phyloP scores from a whole-genome alignment of 495 filamentous ascomycete genomes.

The Tuber aestivum region DNA sequence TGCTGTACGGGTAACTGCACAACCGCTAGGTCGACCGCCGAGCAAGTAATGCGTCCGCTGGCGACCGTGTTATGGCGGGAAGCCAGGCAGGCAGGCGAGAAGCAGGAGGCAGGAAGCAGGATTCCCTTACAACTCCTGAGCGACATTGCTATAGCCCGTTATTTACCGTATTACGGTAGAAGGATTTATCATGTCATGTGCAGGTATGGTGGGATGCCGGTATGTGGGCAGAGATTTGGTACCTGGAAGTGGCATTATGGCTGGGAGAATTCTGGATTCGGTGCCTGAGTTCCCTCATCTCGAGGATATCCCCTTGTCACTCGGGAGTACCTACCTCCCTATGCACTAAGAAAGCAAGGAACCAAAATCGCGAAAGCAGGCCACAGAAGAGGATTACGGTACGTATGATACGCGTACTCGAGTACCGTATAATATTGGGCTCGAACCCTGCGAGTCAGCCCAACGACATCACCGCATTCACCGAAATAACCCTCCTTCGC shows the following conservation, averaged over 20 bases:
- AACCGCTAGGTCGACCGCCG: not conserved
- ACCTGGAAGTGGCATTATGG: too few species aligned
- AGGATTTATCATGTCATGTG: not conserved
- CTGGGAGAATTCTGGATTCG: too few species aligned
- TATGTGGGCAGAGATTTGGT: not conserved
- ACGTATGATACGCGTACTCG: not conserved
- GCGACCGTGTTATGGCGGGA: not conserved
- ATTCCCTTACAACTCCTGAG: not conserved
- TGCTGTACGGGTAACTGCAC: not conserved
- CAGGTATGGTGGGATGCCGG: not conserved
- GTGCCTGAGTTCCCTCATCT: too few species aligned
- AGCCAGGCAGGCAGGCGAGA: not conserved
- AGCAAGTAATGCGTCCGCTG: not conserved
- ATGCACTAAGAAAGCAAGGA: not conserved
- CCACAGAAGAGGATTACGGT: not conserved
- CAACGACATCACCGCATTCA: slow-evolving; percentile 19
- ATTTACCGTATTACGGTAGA: not conserved
- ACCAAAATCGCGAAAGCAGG: not conserved
- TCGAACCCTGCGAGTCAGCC: not conserved
- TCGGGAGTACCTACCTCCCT: not conserved
- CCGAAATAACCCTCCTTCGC: slow-evolving; percentile 18
- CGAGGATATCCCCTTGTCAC: not conserved
- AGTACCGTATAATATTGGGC: not conserved
- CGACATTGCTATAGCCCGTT: not conserved
- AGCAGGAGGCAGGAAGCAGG: not conserved